These are phyloP conservation scores for Zangia roseola DNA, from an alignment of 768 basidiomycete species.

Conservation along the genomic window DNA sequence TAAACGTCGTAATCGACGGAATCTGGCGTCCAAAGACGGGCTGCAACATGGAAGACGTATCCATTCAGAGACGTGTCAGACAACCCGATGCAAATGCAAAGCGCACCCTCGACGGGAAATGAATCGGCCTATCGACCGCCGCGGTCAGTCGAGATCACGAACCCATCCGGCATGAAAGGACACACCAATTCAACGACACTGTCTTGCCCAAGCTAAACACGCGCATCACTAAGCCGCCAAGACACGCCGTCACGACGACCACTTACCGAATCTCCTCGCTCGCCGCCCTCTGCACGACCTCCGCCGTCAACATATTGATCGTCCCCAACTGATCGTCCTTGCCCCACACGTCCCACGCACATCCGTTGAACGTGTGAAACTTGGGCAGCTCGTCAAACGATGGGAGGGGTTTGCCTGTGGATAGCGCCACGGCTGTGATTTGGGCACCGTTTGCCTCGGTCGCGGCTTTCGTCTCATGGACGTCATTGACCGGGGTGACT, in stretches of 20 bases:
- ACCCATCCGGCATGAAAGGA: neutral
- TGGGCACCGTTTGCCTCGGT: slow-evolving; percentile 6
- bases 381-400: slow-evolving; percentile 49
- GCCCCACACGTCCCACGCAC: slow-evolving; percentile 72
- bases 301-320: slow-evolving; percentile 61
- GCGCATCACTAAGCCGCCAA: no score
- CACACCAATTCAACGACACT: slow-evolving; percentile 64
- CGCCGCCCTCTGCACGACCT: slow-evolving; percentile 58
- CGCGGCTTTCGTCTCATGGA: neutral
- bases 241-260: neutral
- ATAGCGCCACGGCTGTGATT: no score
- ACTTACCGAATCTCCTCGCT: slow-evolving; percentile 57
- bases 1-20: slow-evolving; percentile 49
- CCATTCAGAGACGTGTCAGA: neutral
- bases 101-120: slow-evolving; percentile 61
- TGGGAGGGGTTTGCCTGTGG: slow-evolving; percentile 35
- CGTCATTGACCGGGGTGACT: neutral
- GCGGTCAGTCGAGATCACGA: neutral
- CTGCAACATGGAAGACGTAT: slow-evolving; percentile 27
- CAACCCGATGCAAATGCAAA: neutral
- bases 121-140: slow-evolving; percentile 50
- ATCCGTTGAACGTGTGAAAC: slow-evolving; percentile 47
- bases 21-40: slow-evolving; percentile 55
- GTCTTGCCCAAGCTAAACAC: slow-evolving; percentile 48
- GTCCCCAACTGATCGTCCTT: slow-evolving; percentile 65